Percentiles rank a stretch among this genome's conserved stretches.
Evolutionary conservation across 176 grass and related monocot genomes (phyloP).

Genomic region (Phragmites australis): DNA sequence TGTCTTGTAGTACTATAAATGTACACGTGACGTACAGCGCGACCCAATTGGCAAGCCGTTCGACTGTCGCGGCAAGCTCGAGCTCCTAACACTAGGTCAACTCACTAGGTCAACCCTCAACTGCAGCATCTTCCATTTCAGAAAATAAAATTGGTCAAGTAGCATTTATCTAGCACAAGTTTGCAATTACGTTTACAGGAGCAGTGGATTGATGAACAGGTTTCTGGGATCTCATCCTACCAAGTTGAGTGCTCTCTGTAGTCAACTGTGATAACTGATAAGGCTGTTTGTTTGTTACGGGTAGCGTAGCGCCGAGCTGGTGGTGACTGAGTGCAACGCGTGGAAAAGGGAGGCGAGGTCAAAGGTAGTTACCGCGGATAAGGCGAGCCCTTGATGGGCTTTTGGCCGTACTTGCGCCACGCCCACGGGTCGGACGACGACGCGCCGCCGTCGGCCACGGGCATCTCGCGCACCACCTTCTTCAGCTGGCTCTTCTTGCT

Average conservation of each 20-base stretch:
- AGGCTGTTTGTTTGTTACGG: slow-evolving; percentile 9
- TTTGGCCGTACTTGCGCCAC: slow-evolving; percentile 99
- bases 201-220: too few species aligned
- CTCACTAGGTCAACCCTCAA: not conserved
- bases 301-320: not conserved
- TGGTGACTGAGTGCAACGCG: slow-evolving; percentile 13
- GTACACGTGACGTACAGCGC: slow-evolving; percentile 10
- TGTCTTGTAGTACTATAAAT: slow-evolving; percentile 30
- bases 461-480: slow-evolving; percentile 84
- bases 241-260: not conserved
- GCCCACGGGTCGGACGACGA: slow-evolving; percentile 83
- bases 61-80: not conserved
- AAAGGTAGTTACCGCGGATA: slow-evolving; percentile 72
- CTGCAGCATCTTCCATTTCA: not conserved
- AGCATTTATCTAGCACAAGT: too few species aligned
- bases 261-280: slow-evolving; percentile 24
- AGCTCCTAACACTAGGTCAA: not conserved
- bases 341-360: slow-evolving; percentile 13
- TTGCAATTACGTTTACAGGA: too few species aligned
- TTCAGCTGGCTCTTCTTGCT: slow-evolving; percentile 90
- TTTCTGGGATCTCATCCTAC: too few species aligned
- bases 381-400: slow-evolving; percentile 98
- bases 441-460: slow-evolving; percentile 62
- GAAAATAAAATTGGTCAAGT: too few species aligned
- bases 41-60: not conserved